A percentile compares a stretch with the other conserved stretches of the same genome.
These are phyloP conservation scores for Capsicum baccatum DNA, from an alignment of 257 asterid species.

Conservation along the genomic window DNA sequence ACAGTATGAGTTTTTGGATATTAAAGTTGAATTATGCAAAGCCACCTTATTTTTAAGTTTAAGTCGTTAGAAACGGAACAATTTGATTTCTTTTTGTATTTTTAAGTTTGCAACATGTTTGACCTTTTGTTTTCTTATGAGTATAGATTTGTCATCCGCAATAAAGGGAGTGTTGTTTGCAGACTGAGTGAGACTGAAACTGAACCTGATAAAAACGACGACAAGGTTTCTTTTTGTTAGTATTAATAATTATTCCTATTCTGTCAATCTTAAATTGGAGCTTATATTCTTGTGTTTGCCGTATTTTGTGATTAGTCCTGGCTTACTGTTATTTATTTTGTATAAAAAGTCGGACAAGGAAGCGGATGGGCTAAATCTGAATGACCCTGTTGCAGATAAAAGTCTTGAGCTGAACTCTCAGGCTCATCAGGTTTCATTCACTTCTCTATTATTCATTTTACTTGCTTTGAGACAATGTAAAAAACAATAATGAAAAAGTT, in stretches of 20 bases:
- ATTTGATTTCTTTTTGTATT: neutral
- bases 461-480: neutral
- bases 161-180: conserved; percentile 52
- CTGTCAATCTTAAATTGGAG: neutral
- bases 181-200: conserved; percentile 57
- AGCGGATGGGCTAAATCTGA: conserved; percentile 25
- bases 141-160: conserved; percentile 40
- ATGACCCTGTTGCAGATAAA: conserved; percentile 41
- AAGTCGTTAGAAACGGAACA: neutral
- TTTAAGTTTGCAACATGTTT: too few relatives aligned
- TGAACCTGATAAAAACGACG: conserved; percentile 38
- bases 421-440: conserved; percentile 34
- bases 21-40: neutral
- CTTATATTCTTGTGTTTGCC: neutral
- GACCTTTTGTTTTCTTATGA: neutral
- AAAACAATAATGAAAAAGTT: neutral
- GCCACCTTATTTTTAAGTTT: neutral
- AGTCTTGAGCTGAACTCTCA: conserved; percentile 42
- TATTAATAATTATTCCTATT: neutral
- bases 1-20: neutral
- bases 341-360: too few relatives aligned
- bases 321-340: conserved; percentile 31
- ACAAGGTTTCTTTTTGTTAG: conserved; percentile 49
- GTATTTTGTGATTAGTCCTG: neutral
- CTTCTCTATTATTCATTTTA: neutral